Conservation (phyloP, 495 filamentous ascomycete species). For the Neurospora sp. region DNA sequence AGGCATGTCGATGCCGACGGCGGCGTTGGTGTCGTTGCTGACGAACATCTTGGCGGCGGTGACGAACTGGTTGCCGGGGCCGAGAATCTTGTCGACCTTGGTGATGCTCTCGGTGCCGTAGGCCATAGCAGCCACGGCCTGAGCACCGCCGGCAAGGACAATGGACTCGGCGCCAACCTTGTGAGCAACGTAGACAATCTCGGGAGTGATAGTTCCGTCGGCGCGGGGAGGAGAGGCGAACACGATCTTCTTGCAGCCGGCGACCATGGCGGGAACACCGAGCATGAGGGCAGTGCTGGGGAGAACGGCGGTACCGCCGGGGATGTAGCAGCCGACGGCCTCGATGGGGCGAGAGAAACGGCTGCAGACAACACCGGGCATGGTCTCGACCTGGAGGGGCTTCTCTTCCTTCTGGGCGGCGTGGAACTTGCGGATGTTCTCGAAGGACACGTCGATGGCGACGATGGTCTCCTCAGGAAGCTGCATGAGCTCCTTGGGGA, state of each 20-base stretch:
- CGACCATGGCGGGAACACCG: slow-evolving; percentile 93
- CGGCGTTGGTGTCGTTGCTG: slow-evolving; percentile 87
- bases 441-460: slow-evolving; percentile 87
- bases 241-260: slow-evolving; percentile 93
- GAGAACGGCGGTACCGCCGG: slow-evolving; percentile 89
- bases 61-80: slow-evolving; percentile 96
- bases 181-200: slow-evolving; percentile 97
- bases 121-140: slow-evolving; percentile 86
- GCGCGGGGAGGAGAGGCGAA: slow-evolving; percentile 82
- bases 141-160: slow-evolving; percentile 88
- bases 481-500: slow-evolving; percentile 75
- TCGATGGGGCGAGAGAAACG: slow-evolving; percentile 91
- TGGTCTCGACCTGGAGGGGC: slow-evolving; percentile 78
- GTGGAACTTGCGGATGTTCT: slow-evolving; percentile 92
- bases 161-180: slow-evolving; percentile 93
- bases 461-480: slow-evolving; percentile 68
- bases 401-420: slow-evolving; percentile 75
- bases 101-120: slow-evolving; percentile 74
- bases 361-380: slow-evolving; percentile 92
- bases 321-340: slow-evolving; percentile 87
- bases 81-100: slow-evolving; percentile 98
- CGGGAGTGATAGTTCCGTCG: slow-evolving; percentile 85
- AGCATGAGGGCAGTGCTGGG: slow-evolving; percentile 96
- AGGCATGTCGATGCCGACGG: slow-evolving; percentile 96
- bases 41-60: slow-evolving; percentile 98